These are phyloP conservation scores for Cordyceps pruinosa DNA, from an alignment of 2,329 filamentous ascomycete species.

Conservation along the genomic window DNA sequence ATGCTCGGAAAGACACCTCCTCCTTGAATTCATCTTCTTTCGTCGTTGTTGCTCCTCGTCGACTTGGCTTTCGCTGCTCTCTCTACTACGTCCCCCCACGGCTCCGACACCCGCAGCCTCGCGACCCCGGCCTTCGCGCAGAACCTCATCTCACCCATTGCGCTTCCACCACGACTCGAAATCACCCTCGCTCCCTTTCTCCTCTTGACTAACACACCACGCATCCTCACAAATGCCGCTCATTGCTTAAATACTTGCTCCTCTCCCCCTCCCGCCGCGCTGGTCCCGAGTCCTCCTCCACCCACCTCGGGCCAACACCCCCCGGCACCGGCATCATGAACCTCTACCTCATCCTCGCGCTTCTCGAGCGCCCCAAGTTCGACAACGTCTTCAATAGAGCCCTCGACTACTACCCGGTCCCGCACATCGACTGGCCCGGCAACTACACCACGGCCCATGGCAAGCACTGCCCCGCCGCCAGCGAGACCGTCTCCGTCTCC, in stretches of 20 bases:
- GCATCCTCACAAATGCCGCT: not conserved
- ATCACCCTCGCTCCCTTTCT: not conserved
- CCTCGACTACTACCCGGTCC: not conserved
- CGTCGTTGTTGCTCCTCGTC: not conserved
- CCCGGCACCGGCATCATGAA: not conserved
- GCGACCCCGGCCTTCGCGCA: not conserved
- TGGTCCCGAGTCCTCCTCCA: too few species aligned
- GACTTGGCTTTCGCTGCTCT: not conserved
- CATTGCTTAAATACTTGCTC: not conserved
- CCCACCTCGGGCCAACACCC: not conserved
- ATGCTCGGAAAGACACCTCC: not conserved
- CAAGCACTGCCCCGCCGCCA: not conserved
- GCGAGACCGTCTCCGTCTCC: conserved; percentile 18
- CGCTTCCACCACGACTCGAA: not conserved
- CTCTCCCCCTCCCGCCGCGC: too few species aligned
- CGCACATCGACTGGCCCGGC: not conserved
- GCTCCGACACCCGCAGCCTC: not conserved
- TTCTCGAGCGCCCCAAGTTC: not conserved
- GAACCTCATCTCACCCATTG: not conserved
- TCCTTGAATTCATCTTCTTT: not conserved
- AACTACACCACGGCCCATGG: conserved; percentile 2
- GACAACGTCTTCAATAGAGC: not conserved
- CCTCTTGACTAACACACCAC: not conserved
- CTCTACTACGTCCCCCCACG: not conserved
- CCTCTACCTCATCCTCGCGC: not conserved